These are phyloP conservation scores for Cladosporium sp. DNA, from an alignment of 2,329 filamentous ascomycete genomes.

Conservation along the genomic window DNA sequence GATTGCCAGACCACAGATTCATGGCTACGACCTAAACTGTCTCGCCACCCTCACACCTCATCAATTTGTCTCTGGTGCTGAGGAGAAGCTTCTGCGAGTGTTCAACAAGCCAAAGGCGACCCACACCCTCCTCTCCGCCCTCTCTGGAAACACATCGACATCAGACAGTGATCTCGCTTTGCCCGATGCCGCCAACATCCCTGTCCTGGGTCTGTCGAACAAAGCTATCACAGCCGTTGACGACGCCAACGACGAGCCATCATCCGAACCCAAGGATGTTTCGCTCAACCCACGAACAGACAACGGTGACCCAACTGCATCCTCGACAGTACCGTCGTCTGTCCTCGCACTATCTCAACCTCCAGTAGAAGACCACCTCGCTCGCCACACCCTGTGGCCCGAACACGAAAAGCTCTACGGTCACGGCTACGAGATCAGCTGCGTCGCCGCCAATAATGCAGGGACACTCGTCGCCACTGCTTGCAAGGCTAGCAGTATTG, in stretches of 20 bases:
- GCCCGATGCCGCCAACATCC: conserved; percentile 89
- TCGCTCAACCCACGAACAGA: conserved; percentile 76
- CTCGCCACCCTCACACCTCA: conserved; percentile 68
- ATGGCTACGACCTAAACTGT: conserved; percentile 97
- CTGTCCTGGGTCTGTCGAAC: conserved; percentile 91
- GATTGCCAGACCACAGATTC: conserved; percentile 91
- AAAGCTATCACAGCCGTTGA: conserved; percentile 67
- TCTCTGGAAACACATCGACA: conserved; percentile 18
- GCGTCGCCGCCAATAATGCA: conserved; percentile 72
- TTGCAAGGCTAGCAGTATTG: conserved; percentile 85
- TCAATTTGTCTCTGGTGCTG: conserved; percentile 88
- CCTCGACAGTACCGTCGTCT: conserved; percentile 52
- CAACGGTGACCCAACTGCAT: conserved; percentile 43
- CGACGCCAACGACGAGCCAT: conserved; percentile 24
- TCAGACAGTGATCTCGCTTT: conserved; percentile 37
- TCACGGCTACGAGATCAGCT: conserved; percentile 94
- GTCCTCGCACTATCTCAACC: conserved; percentile 66
- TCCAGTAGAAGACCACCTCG: conserved; percentile 83
- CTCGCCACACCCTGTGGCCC: conserved; percentile 89
- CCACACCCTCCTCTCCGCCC: conserved; percentile 17
- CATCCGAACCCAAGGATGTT: neutral
- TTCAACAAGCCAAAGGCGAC: conserved; percentile 78
- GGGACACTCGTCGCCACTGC: conserved; percentile 79
- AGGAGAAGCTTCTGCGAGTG: conserved; percentile 96
- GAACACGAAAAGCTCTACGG: conserved; percentile 96